Evolutionary conservation across 495 filamentous ascomycete genomes (phyloP), one percentile per base, ranked within the genome.

Genomic region (Friedmanniomyces simplex): DNA sequence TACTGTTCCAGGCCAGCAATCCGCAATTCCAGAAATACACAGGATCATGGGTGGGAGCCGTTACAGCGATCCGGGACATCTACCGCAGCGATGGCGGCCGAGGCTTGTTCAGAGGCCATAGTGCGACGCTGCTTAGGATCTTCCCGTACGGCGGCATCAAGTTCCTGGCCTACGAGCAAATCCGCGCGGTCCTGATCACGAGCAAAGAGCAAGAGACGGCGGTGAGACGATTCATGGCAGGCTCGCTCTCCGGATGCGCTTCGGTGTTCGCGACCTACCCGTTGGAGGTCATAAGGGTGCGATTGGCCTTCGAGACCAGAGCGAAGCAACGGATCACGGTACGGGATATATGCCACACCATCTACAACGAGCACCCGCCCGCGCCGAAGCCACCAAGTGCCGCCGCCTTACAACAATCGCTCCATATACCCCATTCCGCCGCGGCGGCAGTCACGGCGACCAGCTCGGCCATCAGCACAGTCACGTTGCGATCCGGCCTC

Each of bases 91-190:
- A 93, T 56, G 93, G 93, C 24, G 43, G 79, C 3, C 59, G 76
- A 18, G 93, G 94, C 1, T 77, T 98, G 18, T 98, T 85, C 70
- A 84, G 91, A 54, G 93, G 93, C 4, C 94, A 98, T 69, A 95
- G 89, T 18, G 93, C 90, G 14, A 98, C 93, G 0, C 72, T 97
- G 5, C 79, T 98, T 49, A 84, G 94, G 55, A 95, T 98, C 60
- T 98, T 96, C 68, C 93, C 93, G 7, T 98, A 98, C 69, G 93
- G 91, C 13, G 90, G 86, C 14, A 95, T 96, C 72, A 98, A 97
- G 63, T 98, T 98, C 71, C 78, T 97, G 42, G 89, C 93, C 22
- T 98, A 98, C 71, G 93, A 98, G 71, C 93, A 98, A 67, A 85
- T 95, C 56, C 86, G 93, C 22, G 77, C 82, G 12, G 61, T 83